Base-by-base conservation (phyloP, 306 rosid species). In the Astragalus glycyphyllos region DNA sequence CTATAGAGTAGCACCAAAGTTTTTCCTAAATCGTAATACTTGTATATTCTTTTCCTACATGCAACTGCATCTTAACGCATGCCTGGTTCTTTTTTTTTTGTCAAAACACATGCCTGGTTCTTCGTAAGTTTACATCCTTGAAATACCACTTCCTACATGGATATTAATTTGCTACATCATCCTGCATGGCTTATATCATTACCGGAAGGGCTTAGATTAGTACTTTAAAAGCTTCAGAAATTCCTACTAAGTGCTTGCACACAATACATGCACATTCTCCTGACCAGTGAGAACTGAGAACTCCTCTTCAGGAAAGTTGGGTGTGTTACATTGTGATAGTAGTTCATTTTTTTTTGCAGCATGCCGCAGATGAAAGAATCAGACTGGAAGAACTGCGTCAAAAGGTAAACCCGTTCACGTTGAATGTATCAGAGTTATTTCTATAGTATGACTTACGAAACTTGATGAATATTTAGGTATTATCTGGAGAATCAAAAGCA, bases 291-390 rank as follows among this genome's bases (percentile, higher is more conserved):
- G 16, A 66, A 61, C 61, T 15, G 48, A 62, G 29, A 66, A 44
- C 16, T 66, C 68, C 15, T 35, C 17, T 23, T 55, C 26, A 31
- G 57, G 42, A 23, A 58, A 58, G 12, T 68, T 40, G 59, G 34
- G 31, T 58, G 74, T 68, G 64, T 83, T 76, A 85, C 72, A 63
- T 58, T 41, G 16, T 26, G 13, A 70, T 34, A 23, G 51, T 73
- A 38, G 53, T 69, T 65, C 4, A n/a, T n/a, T 71, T 69, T 44
- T 40, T 60, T 17, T 66, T 74, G 65, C 91, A 93, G 98, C 97
- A 93, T 75, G 97, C 98, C 68, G 98, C 96, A 65, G 98, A 93
- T 78, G 98, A 93, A 86, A 86, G 97, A 85, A 90, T 93, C 56
- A 83, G 90, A 63, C 72, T 93, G 66, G 97, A 93, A 87, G 98